Base-by-base conservation (phyloP, 306 rosid species). In the Canavalia gladiata region DNA sequence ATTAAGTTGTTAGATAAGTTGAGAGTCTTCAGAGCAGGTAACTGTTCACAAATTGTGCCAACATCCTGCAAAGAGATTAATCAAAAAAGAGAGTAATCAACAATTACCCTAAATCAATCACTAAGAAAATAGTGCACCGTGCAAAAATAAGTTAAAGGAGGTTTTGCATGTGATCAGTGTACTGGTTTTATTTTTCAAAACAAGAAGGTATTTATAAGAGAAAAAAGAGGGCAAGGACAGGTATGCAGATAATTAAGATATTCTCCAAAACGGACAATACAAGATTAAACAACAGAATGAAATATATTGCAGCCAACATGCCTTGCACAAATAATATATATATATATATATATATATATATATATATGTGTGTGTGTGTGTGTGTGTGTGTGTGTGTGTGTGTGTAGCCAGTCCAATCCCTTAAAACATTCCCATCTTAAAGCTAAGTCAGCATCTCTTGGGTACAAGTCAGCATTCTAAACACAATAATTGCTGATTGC, bases 1-100 rank as follows among this genome's bases (percentile, higher is more conserved):
- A 95, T 88, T 50, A 82, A 78, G 83, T 93, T 95, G 90, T 81
- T 76, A 3, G 99, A 91, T 81, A 95, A 78, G 86, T 89, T 93
- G 76, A 95, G 92, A 57, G 90, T 81, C 83, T 50, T 18, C 81
- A 95, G 89, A 82, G 82, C 78, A 76, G 90, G 91, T 62, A 95
- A 81, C 83, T 93, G 96, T 67, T 86, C 94, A 81, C 98, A 95
- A 84, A 93, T 89, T 60, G 64, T 87, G 67, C 93, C 90, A 65
- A 93, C 86, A 74, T 93, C 98, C 99, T 95, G 95, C 85, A 85
- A 71, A 89, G 58, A 70, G 73, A 85, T 85, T 45, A 47, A 84
- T 56, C 33, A 8, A 74, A 70, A 81, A 37, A 30, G 42, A 11
- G 67, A 72, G 63, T 77, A 67, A 80, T 82, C n/a, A 58, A 58